These are phyloP conservation scores for Daldinia sp. DNA, from an alignment of 2,329 filamentous ascomycete genomes.

Conservation along the genomic window DNA sequence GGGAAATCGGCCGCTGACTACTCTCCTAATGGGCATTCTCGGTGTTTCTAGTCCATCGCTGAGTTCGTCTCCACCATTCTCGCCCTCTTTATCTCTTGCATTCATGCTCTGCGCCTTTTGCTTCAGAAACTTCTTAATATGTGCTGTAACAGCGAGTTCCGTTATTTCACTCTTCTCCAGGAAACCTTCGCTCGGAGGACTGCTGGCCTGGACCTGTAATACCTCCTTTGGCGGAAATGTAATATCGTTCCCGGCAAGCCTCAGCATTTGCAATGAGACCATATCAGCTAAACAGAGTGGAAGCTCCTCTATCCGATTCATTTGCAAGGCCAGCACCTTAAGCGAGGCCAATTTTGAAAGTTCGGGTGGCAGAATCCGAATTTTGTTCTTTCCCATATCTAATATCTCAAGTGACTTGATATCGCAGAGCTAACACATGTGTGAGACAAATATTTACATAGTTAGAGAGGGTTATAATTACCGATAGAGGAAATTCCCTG, in stretches of 20 bases:
- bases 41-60: constrained; percentile 86
- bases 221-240: constrained; percentile 80
- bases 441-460: constrained; percentile 38
- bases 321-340: constrained; percentile 88
- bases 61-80: constrained; percentile 69
- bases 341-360: constrained; percentile 85
- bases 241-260: constrained; percentile 89
- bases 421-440: constrained; percentile 77
- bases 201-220: constrained; percentile 68
- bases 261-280: constrained; percentile 87
- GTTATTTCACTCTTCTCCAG: constrained; percentile 73
- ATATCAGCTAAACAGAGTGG: constrained; percentile 89
- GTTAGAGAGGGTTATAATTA: constrained; percentile 53
- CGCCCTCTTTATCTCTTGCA: constrained; percentile 64
- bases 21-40: constrained; percentile 73
- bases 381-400: constrained; percentile 89
- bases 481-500: constrained; percentile 69
- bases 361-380: constrained; percentile 80
- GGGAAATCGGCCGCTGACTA: constrained; percentile 73
- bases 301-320: constrained; percentile 87
- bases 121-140: constrained; percentile 72
- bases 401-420: constrained; percentile 90
- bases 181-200: constrained; percentile 66
- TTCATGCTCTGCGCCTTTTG: constrained; percentile 61
- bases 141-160: constrained; percentile 69